A percentile compares a stretch with the other conserved stretches of the same genome.
These are phyloP conservation scores for Epithele typhae DNA, from an alignment of 768 basidiomycete genomes.

Conservation along the genomic window DNA sequence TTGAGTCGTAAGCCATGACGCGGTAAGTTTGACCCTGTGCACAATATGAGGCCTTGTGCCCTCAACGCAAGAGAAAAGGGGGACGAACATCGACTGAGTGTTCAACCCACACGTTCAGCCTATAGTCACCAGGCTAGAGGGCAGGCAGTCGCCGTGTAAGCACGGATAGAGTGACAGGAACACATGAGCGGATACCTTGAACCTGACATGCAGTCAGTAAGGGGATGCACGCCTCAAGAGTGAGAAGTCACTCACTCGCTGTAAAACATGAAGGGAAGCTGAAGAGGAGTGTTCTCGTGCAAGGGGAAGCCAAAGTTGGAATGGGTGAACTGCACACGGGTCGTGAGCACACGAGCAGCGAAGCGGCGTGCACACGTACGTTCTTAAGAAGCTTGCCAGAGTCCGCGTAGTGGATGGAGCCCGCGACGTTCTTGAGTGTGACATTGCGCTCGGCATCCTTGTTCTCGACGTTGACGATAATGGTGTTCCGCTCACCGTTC, in stretches of 20 bases:
- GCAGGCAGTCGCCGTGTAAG: background rate
- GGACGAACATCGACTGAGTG: conserved; percentile 54
- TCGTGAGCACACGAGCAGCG: background rate
- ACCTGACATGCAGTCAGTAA: background rate
- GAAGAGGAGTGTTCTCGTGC: conserved; percentile 51
- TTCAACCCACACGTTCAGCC: conserved; percentile 74
- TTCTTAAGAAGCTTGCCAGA: conserved; percentile 67
- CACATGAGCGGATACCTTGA: conserved; percentile 17
- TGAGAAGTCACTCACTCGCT: conserved; percentile 62
- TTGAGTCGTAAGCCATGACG: conserved; percentile 67
- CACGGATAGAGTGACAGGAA: background rate
- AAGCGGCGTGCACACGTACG: conserved; percentile 25
- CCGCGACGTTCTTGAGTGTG: conserved; percentile 60
- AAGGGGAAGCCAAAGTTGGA: conserved; percentile 50
- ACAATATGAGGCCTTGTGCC: too few species aligned
- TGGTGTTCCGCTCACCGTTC: conserved; percentile 75
- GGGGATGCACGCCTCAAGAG: background rate
- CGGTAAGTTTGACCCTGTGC: conserved; percentile 52
- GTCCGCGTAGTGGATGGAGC: conserved; percentile 64
- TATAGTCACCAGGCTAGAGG: conserved; percentile 66
- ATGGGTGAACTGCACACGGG: conserved; percentile 47
- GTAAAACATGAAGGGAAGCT: conserved; percentile 69
- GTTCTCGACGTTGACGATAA: conserved; percentile 68
- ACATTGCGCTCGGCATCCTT: conserved; percentile 63
- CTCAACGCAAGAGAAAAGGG: too few species aligned